Base-by-base conservation (phyloP, 1,284 basidiomycete species). In the Ceratobasidium sp. region DNA sequence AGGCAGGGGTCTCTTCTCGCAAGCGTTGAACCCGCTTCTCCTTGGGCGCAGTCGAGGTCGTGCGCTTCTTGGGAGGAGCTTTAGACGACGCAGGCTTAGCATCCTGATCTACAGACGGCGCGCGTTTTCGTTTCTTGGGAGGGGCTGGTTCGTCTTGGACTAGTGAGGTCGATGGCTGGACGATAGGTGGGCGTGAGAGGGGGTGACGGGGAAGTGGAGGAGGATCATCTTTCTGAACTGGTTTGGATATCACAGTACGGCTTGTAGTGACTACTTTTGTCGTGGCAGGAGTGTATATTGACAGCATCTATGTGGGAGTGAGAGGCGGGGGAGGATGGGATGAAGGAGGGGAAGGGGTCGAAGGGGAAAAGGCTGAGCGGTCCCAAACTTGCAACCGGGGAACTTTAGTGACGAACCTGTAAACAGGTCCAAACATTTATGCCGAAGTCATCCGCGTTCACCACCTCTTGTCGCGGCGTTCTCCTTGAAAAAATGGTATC, bases 51-150 rank as follows among this genome's bases (percentile, higher is more conserved):
- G 29, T 24, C 29, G 62, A 64, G 9, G 62, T 50, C 50, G 45
- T 48, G 22, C 66, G 66, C 44, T 69, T 69, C 44, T 59, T 69
- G 53, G 33, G 14, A 7, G 53, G 53, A 44, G 53, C 44, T 29
- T 57, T 57, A 31, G 47, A 7, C 62, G 27, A 47, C 45, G 29
- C 9, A 31, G 17, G 62, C 22, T 17, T 48, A 14, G 33, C 45
- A 15, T 56, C 53, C 7, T 48, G 69, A 29, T 31, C 54, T 1
- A 47, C 57, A 29, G 54, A 60, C 2, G 45, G 69, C 8, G 47
- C 69, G n/a, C 69, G 69, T 36, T 62, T 72, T 56, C 69, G 69
- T 47, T 72, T 72, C 56, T 72, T 72, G 56, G 57, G 41, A 45
- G 48, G 56, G 4, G 27, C 44, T 31, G 53, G 69, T 24, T 17